Conservation (phyloP, 2,329 filamentous ascomycete species). For the Calonectria pauciramosa region DNA sequence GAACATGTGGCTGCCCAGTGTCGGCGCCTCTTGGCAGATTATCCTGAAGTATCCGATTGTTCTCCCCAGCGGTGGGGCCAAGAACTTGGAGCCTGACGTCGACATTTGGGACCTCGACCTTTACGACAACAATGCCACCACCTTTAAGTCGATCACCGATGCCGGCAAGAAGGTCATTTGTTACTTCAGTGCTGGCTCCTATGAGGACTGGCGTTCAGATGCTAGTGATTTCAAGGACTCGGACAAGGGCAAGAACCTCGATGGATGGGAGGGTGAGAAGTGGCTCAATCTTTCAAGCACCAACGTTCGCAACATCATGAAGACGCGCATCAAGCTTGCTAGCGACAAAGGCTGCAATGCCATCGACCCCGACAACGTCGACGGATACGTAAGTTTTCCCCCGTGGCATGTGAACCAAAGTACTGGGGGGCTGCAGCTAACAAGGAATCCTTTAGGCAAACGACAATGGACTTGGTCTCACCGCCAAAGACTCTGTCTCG, state of each 20-base stretch:
- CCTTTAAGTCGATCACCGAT: constrained; percentile 69
- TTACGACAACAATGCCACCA: constrained; percentile 63
- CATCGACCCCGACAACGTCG: constrained; percentile 80
- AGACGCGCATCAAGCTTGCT: constrained; percentile 70
- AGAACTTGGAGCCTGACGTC: constrained; percentile 58
- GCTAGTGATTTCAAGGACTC: constrained; percentile 63
- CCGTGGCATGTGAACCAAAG: background rate
- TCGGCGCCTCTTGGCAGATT: constrained; percentile 73
- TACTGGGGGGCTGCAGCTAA: background rate
- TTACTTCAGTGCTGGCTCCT: constrained; percentile 81
- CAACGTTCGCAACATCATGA: constrained; percentile 76
- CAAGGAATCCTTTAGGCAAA: constrained; percentile 54
- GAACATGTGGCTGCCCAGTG: constrained; percentile 65
- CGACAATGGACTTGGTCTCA: constrained; percentile 73
- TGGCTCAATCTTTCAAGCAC: constrained; percentile 74
- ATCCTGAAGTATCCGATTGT: constrained; percentile 62
- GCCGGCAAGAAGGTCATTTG: constrained; percentile 75
- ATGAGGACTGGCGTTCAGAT: constrained; percentile 74
- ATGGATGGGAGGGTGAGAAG: constrained; percentile 76
- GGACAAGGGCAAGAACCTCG: constrained; percentile 71
- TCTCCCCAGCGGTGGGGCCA: constrained; percentile 55
- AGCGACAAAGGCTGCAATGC: constrained; percentile 74
- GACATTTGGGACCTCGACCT: constrained; percentile 65
- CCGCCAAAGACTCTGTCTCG: constrained; percentile 66
- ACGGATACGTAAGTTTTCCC: constrained; percentile 66